Evolutionary conservation across 2,329 filamentous ascomycete species (phyloP), one percentile per base, ranked within the genome.

Genomic region (Trichoderma atrobrunneum): DNA sequence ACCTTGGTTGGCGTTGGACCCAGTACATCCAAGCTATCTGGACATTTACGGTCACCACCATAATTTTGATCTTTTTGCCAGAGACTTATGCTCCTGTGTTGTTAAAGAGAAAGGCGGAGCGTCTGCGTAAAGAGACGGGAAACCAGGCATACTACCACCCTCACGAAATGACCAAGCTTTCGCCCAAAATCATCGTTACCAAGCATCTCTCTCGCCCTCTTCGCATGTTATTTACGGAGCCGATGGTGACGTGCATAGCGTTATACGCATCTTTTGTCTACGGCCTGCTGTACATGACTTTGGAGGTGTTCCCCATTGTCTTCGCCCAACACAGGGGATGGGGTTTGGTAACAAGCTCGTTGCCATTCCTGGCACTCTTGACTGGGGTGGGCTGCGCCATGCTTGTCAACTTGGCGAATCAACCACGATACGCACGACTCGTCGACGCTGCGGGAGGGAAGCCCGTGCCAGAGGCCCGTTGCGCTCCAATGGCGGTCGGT

Each of bases 221-320:
- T 21, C 81, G 82, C 57, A 78, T 85, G 67, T 78, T 85, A 7
- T 90, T 92, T 83, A 81, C 82, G 71, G 91, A 93, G 77, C 91
- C 91, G 2, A 93, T 93, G 76, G 90, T 92, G 24, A 77, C 90
- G 18, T 80, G 90, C 5, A 83, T 92, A 48, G 86, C 89, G 1
- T 77, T 92, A 0, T 92, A 91, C 77, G 87, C 88, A 2, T 86
- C 84, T 36, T 91, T 92, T 76, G 85, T 85, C 75, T 90, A 89
- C 75, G 88, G 87, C 0, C 86, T 89, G 43, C 77, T 89, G 1
- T 90, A 89, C 76, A 84, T 85, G 78, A 82, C 83, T 66, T 78
- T 86, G 1, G 82, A 81, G 8, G 81, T 83, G 0, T 78, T 86
- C 8, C 83, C 84, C 12, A 81, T 85, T 75, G 87, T 88, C 43